Base-by-base conservation (phyloP, 1,284 basidiomycete species). In the Microbotryum silenes-acaulis region DNA sequence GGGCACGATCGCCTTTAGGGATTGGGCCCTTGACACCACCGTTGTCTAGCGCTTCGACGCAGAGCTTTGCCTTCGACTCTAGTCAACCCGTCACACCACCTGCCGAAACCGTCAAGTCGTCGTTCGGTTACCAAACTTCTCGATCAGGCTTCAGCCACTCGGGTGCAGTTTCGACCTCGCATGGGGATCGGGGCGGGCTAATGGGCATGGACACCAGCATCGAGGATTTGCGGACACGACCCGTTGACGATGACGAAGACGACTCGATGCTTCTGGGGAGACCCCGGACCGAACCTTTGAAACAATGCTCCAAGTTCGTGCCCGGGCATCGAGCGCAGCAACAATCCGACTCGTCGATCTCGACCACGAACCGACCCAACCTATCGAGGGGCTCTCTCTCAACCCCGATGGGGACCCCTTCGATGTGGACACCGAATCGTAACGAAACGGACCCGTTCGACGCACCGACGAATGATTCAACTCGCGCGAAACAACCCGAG, bases 121-220 rank as follows among this genome's bases (percentile, higher is more conserved):
- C 61, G 6, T 67, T 67, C 61, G 60, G 61, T 37, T 67, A 67
- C 54, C 56, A 61, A 45, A 62, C 65, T n/a, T 60, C 61, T 1
- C 37, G 46, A 9, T 42, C 25, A 7, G 64, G 64, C 1, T 54
- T 48, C 21, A 16, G 21, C 20, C 37, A n/a, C 20, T 42, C 56
- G 6, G 55, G 54, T 18, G 64, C 61, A 47, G 59, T 61, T 2
- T 66, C 62, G 56, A 53, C 49, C 25, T 57, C 48, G 29, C 63
- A 64, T 21, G 37, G 37, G 37, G 37, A 42, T 42, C 37, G 37
- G 6, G 37, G 16, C 2, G 37, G 37, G 2, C 16, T 42, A 18
- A 16, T 42, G 37, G 37, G 37, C 16, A 18, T 42, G 14, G 37
- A 42, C 37, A 42, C 37, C 14, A 42, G 12, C 37, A 42, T 42